Base-by-base conservation (phyloP, 75 land plant genomes). In the Pinus albicaulis region DNA sequence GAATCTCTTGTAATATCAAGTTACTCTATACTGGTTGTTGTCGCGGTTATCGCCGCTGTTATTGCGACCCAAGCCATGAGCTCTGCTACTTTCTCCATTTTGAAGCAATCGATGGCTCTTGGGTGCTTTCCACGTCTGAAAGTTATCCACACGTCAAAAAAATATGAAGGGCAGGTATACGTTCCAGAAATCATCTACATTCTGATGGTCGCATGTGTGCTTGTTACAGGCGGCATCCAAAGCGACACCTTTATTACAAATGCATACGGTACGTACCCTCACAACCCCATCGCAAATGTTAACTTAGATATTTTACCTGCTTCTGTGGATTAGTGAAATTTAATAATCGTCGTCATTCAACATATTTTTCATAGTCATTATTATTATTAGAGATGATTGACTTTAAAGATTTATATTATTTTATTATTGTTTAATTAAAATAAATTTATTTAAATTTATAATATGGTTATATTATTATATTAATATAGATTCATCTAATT, bases 61-160 rank as follows among this genome's bases (percentile, higher is more conserved):
- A 86, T 91, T 59, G 92, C 90, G 3, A 90, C 89, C 72, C 92
- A 87, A 73, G 92, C 92, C 22, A 90, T 90, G 89, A 85, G 87
- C 24, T 90, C 92, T 31, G 92, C 83, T 19, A 75, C 87, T 48
- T 90, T 83, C 74, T 77, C 92, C 31, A 81, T 87, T 24, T 44
- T 90, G 13, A 72, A 83, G 24, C 92, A 90, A 26, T 87, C 92
- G 7, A 38, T 84, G 56, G 78, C 73, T 28, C 80, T 90, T 19
- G 82, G 85, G 48, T 87, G 92, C 59, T 90, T 90, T 75, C 92
- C 92, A 0, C 74, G 82, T 3, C 85, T 87, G 1, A 83, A 81
- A 58, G 74, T 90, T 59, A n/a, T 87, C 75, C 89, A 90, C 59
- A 90, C 91, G 22, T 90, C 92, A 7, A 55, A 57, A 16, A 87